Evolutionary conservation across 2,329 filamentous ascomycete species (phyloP).

Genomic region (Fusarium luffae): DNA sequence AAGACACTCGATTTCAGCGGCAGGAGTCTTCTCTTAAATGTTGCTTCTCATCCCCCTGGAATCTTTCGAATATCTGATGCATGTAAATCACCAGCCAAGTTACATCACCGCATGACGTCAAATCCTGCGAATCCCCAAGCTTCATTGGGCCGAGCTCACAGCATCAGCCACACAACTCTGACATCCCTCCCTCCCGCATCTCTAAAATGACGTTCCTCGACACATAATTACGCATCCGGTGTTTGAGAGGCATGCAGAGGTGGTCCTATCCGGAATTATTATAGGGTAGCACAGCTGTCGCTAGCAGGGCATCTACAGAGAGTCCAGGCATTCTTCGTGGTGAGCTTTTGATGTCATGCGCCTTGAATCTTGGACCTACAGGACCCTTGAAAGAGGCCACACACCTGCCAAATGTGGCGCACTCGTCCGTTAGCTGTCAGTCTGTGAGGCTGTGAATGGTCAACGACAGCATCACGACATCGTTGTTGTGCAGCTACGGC

Average conservation of each 20-base stretch:
- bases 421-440: conserved; percentile 28
- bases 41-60: not conserved
- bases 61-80: conserved; percentile 28
- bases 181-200: conserved; percentile 21
- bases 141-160: conserved; percentile 17
- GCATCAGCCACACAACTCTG: conserved; percentile 30
- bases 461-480: conserved; percentile 9
- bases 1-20: not conserved
- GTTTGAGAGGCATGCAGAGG: conserved; percentile 18
- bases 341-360: conserved; percentile 32
- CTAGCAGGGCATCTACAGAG: conserved; percentile 27
- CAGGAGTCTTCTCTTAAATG: conserved; percentile 23
- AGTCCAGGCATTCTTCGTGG: not conserved
- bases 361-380: conserved; percentile 19
- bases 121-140: conserved; percentile 17
- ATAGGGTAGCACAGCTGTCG: conserved; percentile 16
- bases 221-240: conserved; percentile 34
- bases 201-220: conserved; percentile 42
- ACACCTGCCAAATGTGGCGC: conserved; percentile 21
- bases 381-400: conserved; percentile 24
- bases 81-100: conserved; percentile 15
- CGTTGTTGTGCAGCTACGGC: conserved; percentile 1
- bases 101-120: conserved; percentile 42
- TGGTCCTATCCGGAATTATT: conserved; percentile 10
- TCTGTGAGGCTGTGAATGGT: conserved; percentile 31